Percentiles rank a stretch among this genome's conserved stretches.
These are phyloP conservation scores for Dothideomycetes sp. DNA, from an alignment of 2,329 filamentous ascomycete genomes.

Conservation along the genomic window DNA sequence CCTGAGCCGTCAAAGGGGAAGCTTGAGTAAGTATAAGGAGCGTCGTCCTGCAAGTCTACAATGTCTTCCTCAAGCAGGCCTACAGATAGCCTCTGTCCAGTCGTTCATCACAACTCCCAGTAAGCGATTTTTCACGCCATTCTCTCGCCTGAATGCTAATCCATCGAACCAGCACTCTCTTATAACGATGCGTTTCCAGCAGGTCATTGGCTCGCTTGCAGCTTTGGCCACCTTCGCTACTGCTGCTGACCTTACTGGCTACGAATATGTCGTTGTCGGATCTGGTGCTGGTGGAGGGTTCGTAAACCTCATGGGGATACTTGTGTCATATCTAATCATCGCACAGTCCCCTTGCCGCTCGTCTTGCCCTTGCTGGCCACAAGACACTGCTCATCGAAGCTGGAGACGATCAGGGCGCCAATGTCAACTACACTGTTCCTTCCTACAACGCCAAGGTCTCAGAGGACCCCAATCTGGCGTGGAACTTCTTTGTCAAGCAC, in stretches of 20 bases:
- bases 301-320: not conserved
- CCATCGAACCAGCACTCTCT: conserved; percentile 7
- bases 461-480: conserved; percentile 47
- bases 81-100: conserved; percentile 13
- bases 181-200: conserved; percentile 14
- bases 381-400: conserved; percentile 53
- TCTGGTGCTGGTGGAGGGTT: conserved; percentile 39
- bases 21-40: conserved; percentile 13
- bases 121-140: conserved; percentile 11
- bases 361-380: conserved; percentile 50
- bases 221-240: conserved; percentile 10
- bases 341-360: conserved; percentile 47
- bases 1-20: conserved; percentile 11
- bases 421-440: conserved; percentile 45
- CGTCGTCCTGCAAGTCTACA: conserved; percentile 7
- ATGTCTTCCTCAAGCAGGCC: conserved; percentile 14
- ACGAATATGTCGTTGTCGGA: conserved; percentile 56
- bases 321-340: not conserved
- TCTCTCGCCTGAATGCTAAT: conserved; percentile 9
- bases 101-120: conserved; percentile 10
- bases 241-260: conserved; percentile 24
- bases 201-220: conserved; percentile 15
- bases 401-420: conserved; percentile 47
- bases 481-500: conserved; percentile 57
- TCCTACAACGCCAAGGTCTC: conserved; percentile 45